Evolutionary conservation across 805 yeast species (phyloP).

Genomic region (Tetrapisispora fleetii): DNA sequence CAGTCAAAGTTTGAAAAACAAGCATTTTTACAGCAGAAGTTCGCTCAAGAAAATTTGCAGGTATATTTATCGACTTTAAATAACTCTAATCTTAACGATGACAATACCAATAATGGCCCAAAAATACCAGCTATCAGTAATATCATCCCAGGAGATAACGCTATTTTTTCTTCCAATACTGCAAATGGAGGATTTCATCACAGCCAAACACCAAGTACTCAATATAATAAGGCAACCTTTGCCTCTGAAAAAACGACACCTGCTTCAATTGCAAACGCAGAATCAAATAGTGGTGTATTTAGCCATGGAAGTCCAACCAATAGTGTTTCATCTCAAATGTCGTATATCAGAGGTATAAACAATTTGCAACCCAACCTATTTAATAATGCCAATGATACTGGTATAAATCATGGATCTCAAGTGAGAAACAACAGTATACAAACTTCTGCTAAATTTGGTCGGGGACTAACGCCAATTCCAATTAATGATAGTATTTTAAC

Average conservation of each 20-base stretch:
- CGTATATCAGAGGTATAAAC: background rate
- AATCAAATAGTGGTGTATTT: background rate
- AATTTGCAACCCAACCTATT: background rate
- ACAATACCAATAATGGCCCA: background rate
- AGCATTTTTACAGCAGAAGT: constrained; percentile 27
- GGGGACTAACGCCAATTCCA: background rate
- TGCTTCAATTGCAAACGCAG: background rate
- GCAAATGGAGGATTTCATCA: background rate
- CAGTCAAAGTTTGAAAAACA: constrained; percentile 25
- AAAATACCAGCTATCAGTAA: background rate
- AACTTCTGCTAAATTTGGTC: background rate
- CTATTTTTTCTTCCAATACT: background rate
- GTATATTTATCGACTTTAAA: constrained; percentile 15
- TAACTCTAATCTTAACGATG: background rate
- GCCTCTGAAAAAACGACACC: background rate
- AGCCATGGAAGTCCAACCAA: constrained; percentile 1
- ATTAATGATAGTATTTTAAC: background rate
- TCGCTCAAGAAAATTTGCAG: constrained; percentile 29
- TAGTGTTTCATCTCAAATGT: constrained; percentile 1
- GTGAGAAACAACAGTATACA: background rate
- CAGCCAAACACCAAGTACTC: background rate
- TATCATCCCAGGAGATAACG: background rate
- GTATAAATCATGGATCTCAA: background rate
- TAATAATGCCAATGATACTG: background rate
- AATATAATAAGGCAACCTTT: background rate